Evolutionary conservation across 805 yeast species (phyloP).

Genomic region (Teunomyces atbi): DNA sequence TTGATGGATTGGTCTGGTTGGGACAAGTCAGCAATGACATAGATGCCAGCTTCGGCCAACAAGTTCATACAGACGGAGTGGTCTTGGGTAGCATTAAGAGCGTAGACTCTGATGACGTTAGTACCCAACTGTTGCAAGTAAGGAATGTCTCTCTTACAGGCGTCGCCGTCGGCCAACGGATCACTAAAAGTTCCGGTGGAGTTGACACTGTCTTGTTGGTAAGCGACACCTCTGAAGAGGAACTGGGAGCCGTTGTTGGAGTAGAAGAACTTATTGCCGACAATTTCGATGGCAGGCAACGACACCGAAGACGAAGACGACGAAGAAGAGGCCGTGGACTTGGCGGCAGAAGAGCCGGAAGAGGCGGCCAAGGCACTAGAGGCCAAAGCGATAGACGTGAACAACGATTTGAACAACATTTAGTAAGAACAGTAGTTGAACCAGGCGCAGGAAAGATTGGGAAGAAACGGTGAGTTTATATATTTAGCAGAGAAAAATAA

Average conservation of each 20-base stretch:
- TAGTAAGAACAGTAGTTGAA: not conserved
- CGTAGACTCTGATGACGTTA: slow-evolving; percentile 75
- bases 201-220: slow-evolving; percentile 66
- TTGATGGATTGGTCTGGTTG: slow-evolving; percentile 63
- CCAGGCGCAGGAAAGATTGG: not conserved
- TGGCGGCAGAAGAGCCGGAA: slow-evolving; percentile 13
- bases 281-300: slow-evolving; percentile 63
- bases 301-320: slow-evolving; percentile 14
- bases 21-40: slow-evolving; percentile 85
- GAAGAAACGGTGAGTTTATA: slow-evolving; percentile 1
- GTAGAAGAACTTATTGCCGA: slow-evolving; percentile 76
- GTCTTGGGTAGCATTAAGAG: slow-evolving; percentile 60
- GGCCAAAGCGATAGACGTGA: slow-evolving; percentile 27
- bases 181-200: slow-evolving; percentile 54
- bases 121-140: slow-evolving; percentile 61
- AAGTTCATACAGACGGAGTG: slow-evolving; percentile 68
- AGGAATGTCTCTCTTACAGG: slow-evolving; percentile 74
- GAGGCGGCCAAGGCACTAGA: slow-evolving; percentile 22
- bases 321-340: slow-evolving; percentile 5
- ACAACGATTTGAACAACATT: slow-evolving; percentile 25
- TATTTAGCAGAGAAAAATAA: slow-evolving; percentile 1
- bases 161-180: slow-evolving; percentile 62
- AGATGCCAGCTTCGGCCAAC: slow-evolving; percentile 81
- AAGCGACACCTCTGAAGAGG: slow-evolving; percentile 75
- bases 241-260: slow-evolving; percentile 78